Base-by-base conservation (phyloP, 495 filamentous ascomycete species). In the Trichoderma gamsii region DNA sequence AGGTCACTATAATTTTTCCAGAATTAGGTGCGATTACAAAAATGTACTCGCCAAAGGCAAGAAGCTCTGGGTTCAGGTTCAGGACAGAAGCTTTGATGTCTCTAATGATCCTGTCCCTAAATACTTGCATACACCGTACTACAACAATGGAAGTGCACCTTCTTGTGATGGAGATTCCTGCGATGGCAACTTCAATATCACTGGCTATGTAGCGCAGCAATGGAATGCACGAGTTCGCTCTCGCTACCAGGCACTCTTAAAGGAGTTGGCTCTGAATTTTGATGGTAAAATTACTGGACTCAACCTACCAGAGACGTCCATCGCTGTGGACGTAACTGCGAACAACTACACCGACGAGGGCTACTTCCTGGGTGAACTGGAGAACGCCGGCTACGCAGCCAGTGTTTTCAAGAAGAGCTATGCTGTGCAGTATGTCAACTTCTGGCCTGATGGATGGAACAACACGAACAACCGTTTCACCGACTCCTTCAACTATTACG, bases 401-500 rank as follows among this genome's bases (percentile, higher is more conserved):
- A 52, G 8, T 2, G 49, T 23, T 7, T 52, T 52, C 49, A 52
- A 52, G 21, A 52, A 23, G 49, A 52, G 49, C 49, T 52, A 52
- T 52, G n/a, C 49, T 18, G 49, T 52, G n/a, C 49, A 52, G n/a
- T 52, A 52, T 23, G 49, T 52, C 49, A 52, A 52, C n/a, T 52
- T 52, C n/a, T 52, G 49, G 49, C 49, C 49, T 52, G 49, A 52
- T 23, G 49, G 49, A 11, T 52, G 49, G 49, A 52, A 52, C 49
- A 52, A 52, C 18, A 52, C 49, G 18, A 52, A 52, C 49, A 52
- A 52, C 49, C 49, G 49, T 11, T 52, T 52, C 49, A 23, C 18
- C 1, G 49, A 52, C n/a, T 52, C 49, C 18, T 52, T 52, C 49
- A 23, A 52, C 49, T 52, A 21, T 52, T 52, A 52, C 49, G 49